phyloP scores from a whole-genome alignment of 78 protist genomes.

The Dictyostelium purpureum region DNA sequence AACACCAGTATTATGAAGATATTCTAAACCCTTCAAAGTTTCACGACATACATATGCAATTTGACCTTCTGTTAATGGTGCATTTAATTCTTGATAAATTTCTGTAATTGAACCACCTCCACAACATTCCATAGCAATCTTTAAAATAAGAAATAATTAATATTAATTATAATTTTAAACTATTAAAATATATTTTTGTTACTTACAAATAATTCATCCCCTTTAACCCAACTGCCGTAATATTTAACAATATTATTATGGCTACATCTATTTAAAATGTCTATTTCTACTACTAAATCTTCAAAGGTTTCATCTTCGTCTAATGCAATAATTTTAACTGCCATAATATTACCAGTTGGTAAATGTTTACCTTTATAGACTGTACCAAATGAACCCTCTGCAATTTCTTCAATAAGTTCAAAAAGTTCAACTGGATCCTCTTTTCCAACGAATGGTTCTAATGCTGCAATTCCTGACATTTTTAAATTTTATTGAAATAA shows the following conservation, averaged over 20 bases:
- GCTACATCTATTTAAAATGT: constrained; percentile 77
- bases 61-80: constrained; percentile 70
- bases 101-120: constrained; percentile 84
- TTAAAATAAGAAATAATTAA: background rate
- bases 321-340: constrained; percentile 77
- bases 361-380: constrained; percentile 83
- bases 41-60: constrained; percentile 80
- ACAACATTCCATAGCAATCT: constrained; percentile 86
- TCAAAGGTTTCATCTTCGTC: constrained; percentile 84
- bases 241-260: constrained; percentile 77
- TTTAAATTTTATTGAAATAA: background rate
- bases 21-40: constrained; percentile 84
- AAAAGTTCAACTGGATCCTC: constrained; percentile 82
- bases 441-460: constrained; percentile 72
- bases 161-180: background rate
- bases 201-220: constrained; percentile 79
- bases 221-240: constrained; percentile 83
- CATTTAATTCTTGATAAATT: constrained; percentile 79
- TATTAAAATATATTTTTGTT: background rate
- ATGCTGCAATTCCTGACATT: constrained; percentile 60
- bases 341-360: constrained; percentile 68
- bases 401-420: constrained; percentile 77
- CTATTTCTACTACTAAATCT: constrained; percentile 74
- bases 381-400: constrained; percentile 80
- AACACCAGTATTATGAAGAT: constrained; percentile 84